phyloP scores from a whole-genome alignment of 257 asterid species.

The Jasminum sambac region DNA sequence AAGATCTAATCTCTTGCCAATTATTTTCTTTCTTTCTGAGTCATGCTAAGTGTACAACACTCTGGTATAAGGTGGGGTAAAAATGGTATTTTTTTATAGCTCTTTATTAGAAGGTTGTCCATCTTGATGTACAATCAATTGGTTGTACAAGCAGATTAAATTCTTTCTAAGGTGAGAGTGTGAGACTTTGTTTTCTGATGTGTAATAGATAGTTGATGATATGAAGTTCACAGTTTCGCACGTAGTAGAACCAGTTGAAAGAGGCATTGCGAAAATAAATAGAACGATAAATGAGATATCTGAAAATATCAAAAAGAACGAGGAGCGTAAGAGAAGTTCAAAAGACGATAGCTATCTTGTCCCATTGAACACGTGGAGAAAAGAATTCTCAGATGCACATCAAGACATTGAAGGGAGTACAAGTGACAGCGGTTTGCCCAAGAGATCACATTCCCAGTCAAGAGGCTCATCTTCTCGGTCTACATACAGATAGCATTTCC shows the following conservation, averaged over 20 bases:
- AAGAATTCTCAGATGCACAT: slow-evolving; percentile 71
- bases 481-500: slow-evolving; percentile 40
- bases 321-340: slow-evolving; percentile 60
- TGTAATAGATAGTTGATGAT: slow-evolving; percentile 80
- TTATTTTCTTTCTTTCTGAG: background rate
- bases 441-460: slow-evolving; percentile 40
- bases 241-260: slow-evolving; percentile 89
- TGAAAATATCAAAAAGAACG: slow-evolving; percentile 75
- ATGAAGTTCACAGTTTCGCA: slow-evolving; percentile 97
- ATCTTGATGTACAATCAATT: too few species aligned
- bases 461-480: slow-evolving; percentile 48
- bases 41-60: too few species aligned
- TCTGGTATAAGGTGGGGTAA: too few species aligned
- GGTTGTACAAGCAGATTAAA: too few species aligned
- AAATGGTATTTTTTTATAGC: too few species aligned
- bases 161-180: too few species aligned
- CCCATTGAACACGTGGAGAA: slow-evolving; percentile 61
- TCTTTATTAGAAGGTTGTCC: background rate
- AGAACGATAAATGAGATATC: slow-evolving; percentile 85
- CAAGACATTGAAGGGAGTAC: slow-evolving; percentile 70
- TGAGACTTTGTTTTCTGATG: slow-evolving; percentile 11
- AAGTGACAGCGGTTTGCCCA: slow-evolving; percentile 76
- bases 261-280: slow-evolving; percentile 85
- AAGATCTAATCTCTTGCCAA: slow-evolving; percentile 32
- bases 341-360: slow-evolving; percentile 84